Base-by-base conservation (phyloP, 768 basidiomycete species). In the Suillus subluteus region DNA sequence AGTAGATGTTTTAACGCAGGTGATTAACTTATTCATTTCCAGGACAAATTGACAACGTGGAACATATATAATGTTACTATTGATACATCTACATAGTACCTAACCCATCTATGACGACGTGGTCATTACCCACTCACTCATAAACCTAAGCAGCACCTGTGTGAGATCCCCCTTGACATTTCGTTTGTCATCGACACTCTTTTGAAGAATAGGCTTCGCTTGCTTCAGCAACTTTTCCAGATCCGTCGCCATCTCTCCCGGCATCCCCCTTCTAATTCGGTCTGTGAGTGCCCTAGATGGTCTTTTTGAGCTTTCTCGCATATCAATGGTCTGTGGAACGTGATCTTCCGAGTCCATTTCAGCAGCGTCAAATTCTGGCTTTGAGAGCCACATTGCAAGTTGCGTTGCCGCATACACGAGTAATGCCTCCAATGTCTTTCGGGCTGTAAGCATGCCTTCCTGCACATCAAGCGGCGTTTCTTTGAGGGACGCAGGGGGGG, bases 221-320 rank as follows among this genome's bases (percentile, higher is more conserved):
- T 87, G 91, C 66, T 78, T 86, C 76, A 94, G 65, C 71, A 94
- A 74, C 5, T 85, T 80, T 72, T 89, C 87, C 67, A 94, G 69
- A 75, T 94, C 93, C 1, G 83, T 82, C 48, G 87, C 88, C 84
- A 94, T 87, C 79, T 94, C 92, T 2, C 89, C 90, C 9, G 90
- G 90, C 88, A 93, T 89, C 0, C 91, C 91, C 67, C 92, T 79
- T 71, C 92, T 80, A 70, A 92, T 69, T 43, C 89, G 80, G 67
- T 91, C 89, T 66, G 89, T 87, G 76, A 92, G 76, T 55, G 86
- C 81, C 73, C 83, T 74, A 61, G 85, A 82, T 62, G 82, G 74
- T 67, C 87, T 74, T 18, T 81, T 75, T 21, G 79, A 78, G 23
- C 65, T 56, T 6, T 77, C 77, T 58, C 68, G 75, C 11, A 62